A percentile compares a stretch with the other conserved stretches of the same genome.
These are phyloP conservation scores for Deinandra increscens DNA, from an alignment of 129 eudicot genomes.

Conservation along the genomic window DNA sequence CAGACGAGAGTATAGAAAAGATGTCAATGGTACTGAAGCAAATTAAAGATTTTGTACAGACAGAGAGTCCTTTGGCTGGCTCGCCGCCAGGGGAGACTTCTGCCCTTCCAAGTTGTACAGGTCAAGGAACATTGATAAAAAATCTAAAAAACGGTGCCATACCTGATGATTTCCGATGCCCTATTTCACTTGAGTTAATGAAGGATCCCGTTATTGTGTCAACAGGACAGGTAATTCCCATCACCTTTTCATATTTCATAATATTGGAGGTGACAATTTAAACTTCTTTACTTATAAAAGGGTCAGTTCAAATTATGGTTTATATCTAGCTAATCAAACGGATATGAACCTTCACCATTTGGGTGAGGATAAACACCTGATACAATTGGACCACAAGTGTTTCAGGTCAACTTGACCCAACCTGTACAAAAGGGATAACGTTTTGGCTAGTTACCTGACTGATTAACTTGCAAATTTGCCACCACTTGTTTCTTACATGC, in stretches of 20 bases:
- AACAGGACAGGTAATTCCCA: conserved; percentile 74
- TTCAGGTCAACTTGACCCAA: background rate
- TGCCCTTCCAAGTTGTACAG: conserved; percentile 43
- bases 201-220: conserved; percentile 96
- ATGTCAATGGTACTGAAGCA: conserved; percentile 77
- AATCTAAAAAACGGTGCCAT: conserved; percentile 47
- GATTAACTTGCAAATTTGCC: conserved; percentile 5
- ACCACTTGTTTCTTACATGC: background rate
- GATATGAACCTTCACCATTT: no score
- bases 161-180: conserved; percentile 97
- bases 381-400: no score
- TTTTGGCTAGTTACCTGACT: background rate
- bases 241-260: background rate
- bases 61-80: conserved; percentile 51
- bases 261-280: background rate
- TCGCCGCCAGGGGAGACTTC: conserved; percentile 50
- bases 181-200: conserved; percentile 94
- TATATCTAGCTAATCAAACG: background rate
- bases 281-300: background rate
- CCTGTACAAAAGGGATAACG: background rate
- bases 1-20: conserved; percentile 80
- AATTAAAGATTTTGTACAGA: conserved; percentile 79
- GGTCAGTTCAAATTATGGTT: background rate
- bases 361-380: no score
- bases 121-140: conserved; percentile 43